Evolutionary conservation across 1,284 basidiomycete species (phyloP), one percentile per base, ranked within the genome.

Genomic region (Xerocomus amazonicus): DNA sequence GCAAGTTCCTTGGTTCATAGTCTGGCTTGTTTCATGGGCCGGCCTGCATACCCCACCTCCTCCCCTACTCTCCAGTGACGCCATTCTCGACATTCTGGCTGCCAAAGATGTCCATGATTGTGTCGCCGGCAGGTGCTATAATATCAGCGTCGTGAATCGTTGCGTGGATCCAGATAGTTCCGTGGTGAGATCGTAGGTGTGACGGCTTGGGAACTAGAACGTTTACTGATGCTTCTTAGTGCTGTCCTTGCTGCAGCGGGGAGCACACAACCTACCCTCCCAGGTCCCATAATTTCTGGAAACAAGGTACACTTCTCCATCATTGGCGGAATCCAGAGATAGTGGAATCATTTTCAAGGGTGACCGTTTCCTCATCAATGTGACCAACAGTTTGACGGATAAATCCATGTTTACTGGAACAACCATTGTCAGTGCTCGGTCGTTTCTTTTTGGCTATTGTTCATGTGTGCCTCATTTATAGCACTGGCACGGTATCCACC

Each of bases 401-500:
- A 48, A 40, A 8, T 56, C 48, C 2, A 62, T 67, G 63, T 42
- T 60, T 33, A 56, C 51, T n/a, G 60, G 55, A 27, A 65, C 68
- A 12, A 59, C 59, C 2, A 47, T 70, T n/a, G 55, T 61, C n/a
- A 43, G 56, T 48, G n/a, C 43, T 23, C 9, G 8, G 13, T 28
- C 62, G 64, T 40, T 56, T 65, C 29, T 66, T 57, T 42, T 65
- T 16, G 32, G 37, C 35, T 53, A 19, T 67, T 6, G 3, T n/a
- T 9, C 0, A 47, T 31, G 10, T 16, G 10, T n/a, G 1, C 9
- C 13, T 8, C 27, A 2, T 33, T 27, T 41, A 40, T 27, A 69
- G 68, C 68, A 69, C 49, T 68, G 64, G 67, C 68, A 68, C 27
- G 67, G 68, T 26, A 57, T 68, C 36, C 53, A 56, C 28, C 62